These are phyloP conservation scores for Fusarium annulatum DNA, from an alignment of 2,329 filamentous ascomycete species.

Conservation along the genomic window DNA sequence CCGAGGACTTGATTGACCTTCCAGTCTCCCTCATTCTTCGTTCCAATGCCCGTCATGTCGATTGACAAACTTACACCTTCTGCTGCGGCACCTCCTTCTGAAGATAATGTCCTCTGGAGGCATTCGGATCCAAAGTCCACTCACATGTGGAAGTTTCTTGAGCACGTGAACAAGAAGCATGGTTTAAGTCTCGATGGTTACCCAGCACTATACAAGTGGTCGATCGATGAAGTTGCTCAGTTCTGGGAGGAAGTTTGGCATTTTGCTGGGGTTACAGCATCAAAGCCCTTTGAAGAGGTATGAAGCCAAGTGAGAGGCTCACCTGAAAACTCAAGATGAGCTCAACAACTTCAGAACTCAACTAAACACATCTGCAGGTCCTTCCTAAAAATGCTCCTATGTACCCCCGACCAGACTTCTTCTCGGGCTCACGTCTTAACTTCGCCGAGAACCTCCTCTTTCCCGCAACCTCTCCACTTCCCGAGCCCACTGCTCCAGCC, in stretches of 20 bases:
- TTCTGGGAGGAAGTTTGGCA: slow-evolving; percentile 93
- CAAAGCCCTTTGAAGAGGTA: slow-evolving; percentile 70
- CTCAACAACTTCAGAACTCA: not conserved
- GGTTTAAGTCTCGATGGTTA: slow-evolving; percentile 73
- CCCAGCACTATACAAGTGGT: slow-evolving; percentile 85
- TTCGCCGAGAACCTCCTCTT: slow-evolving; percentile 96
- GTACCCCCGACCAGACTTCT: slow-evolving; percentile 91
- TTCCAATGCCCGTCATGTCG: slow-evolving; percentile 43
- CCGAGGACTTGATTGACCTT: not conserved
- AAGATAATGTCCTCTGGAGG: slow-evolving; percentile 72
- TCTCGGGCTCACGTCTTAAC: slow-evolving; percentile 81
- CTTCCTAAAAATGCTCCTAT: slow-evolving; percentile 75
- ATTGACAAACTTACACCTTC: slow-evolving; percentile 38
- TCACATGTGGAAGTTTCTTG: slow-evolving; percentile 77
- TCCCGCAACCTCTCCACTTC: slow-evolving; percentile 60
- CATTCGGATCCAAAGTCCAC: slow-evolving; percentile 75
- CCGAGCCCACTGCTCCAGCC: slow-evolving; percentile 70
- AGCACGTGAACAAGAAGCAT: slow-evolving; percentile 75
- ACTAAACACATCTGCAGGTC: slow-evolving; percentile 62
- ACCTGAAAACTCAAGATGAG: not conserved
- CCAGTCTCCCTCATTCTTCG: not conserved
- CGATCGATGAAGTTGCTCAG: slow-evolving; percentile 75
- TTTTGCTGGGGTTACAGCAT: slow-evolving; percentile 80
- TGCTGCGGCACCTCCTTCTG: slow-evolving; percentile 26
- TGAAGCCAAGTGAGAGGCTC: slow-evolving; percentile 39